phyloP scores from a whole-genome alignment of 805 yeast genomes.

The Yarrowia sp. region DNA sequence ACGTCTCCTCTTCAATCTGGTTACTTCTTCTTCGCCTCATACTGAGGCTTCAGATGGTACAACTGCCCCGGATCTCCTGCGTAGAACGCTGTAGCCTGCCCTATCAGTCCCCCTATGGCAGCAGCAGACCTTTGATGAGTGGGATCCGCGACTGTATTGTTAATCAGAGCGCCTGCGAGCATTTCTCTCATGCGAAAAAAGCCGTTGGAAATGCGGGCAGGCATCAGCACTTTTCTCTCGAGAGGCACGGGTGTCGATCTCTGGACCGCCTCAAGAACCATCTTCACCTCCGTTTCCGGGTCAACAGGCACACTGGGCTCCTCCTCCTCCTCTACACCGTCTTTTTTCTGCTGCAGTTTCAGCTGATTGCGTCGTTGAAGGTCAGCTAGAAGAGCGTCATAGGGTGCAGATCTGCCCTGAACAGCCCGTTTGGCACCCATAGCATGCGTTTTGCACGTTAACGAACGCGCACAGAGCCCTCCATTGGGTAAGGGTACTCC shows the following conservation, averaged over 20 bases:
- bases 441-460: constrained; percentile 97
- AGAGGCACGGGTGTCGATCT: constrained; percentile 80
- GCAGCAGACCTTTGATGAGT: constrained; percentile 22
- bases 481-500: constrained; percentile 95
- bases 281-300: constrained; percentile 92
- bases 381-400: constrained; percentile 83
- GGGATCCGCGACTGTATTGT: constrained; percentile 17
- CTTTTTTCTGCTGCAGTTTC: constrained; percentile 56
- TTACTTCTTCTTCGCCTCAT: constrained; percentile 19
- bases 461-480: constrained; percentile 93
- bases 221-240: constrained; percentile 70
- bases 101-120: constrained; percentile 37
- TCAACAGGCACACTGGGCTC: constrained; percentile 57
- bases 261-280: constrained; percentile 86
- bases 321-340: constrained; percentile 48
- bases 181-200: constrained; percentile 85
- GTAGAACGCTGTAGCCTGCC: constrained; percentile 35
- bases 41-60: constrained; percentile 32
- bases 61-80: constrained; percentile 24
- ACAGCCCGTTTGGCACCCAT: constrained; percentile 99
- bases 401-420: constrained; percentile 89
- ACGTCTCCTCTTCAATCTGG: not conserved
- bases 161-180: constrained; percentile 79
- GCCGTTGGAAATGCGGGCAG: constrained; percentile 69
- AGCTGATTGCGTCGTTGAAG: constrained; percentile 94